phyloP scores from a whole-genome alignment of 768 basidiomycete genomes.

The Boletales sp. region DNA sequence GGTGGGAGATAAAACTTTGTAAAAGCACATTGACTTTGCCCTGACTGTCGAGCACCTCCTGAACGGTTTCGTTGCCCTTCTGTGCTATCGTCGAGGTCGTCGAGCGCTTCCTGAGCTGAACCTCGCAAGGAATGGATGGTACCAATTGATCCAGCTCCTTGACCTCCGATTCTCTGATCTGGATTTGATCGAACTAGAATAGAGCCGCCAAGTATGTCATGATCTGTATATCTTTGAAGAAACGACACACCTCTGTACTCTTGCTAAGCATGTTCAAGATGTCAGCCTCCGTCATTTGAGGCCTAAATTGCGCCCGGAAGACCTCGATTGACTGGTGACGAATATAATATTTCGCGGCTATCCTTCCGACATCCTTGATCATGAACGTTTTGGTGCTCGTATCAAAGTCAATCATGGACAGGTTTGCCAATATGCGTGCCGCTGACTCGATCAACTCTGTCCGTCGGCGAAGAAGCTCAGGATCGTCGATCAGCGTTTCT shows the following conservation, averaged over 20 bases:
- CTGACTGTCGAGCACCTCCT: constrained; percentile 40
- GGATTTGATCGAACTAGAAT: constrained; percentile 86
- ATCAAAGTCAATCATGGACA: constrained; percentile 83
- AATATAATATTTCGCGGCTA: constrained; percentile 97
- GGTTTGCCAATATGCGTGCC: constrained; percentile 60
- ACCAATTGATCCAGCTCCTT: constrained; percentile 75
- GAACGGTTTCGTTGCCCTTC: constrained; percentile 43
- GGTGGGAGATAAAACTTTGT: constrained; percentile 83
- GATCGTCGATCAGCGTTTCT: constrained; percentile 67
- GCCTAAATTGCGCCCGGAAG: constrained; percentile 75
- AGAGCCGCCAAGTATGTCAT: not conserved
- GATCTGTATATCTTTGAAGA: not conserved
- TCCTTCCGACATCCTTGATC: constrained; percentile 89
- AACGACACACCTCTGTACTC: constrained; percentile 76
- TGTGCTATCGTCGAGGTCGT: constrained; percentile 22
- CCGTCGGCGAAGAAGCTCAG: constrained; percentile 66
- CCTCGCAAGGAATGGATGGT: constrained; percentile 71
- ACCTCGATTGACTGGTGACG: constrained; percentile 80
- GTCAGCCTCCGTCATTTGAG: constrained; percentile 91
- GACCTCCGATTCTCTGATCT: constrained; percentile 85
- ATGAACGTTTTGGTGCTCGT: constrained; percentile 51
- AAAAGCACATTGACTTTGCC: constrained; percentile 95
- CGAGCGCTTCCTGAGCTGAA: constrained; percentile 49
- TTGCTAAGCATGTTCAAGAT: constrained; percentile 79
- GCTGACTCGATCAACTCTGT: constrained; percentile 63